Evolutionary conservation across 1,284 basidiomycete genomes (phyloP).

Genomic region (Irpex sp.): DNA sequence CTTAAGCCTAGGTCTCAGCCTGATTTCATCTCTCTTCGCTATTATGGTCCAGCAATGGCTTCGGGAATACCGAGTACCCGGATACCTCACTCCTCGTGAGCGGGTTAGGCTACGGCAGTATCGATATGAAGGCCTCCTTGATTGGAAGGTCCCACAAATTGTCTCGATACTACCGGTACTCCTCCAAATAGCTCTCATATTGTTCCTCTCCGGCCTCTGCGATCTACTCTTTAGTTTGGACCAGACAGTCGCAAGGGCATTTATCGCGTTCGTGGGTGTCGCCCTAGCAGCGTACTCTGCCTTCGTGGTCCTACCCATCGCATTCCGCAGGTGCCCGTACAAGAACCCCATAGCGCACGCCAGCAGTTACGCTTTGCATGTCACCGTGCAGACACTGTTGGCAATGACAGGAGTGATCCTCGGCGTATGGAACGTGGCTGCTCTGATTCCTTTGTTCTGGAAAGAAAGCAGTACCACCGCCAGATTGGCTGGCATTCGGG

Average conservation of each 20-base stretch:
- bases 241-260: constrained; percentile 12
- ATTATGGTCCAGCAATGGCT: constrained; percentile 15
- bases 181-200: constrained; percentile 19
- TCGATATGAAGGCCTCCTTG: constrained; percentile 15
- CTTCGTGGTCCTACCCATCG: neutral
- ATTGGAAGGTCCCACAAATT: constrained; percentile 18
- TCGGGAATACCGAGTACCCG: neutral
- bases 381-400: neutral
- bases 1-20: constrained; percentile 10
- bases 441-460: too few relatives aligned
- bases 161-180: constrained; percentile 19
- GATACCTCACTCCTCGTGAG: constrained; percentile 2
- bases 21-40: constrained; percentile 8
- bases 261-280: constrained; percentile 8
- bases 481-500: too few relatives aligned
- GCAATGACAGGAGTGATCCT: neutral
- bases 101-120: constrained; percentile 16
- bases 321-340: constrained; percentile 1
- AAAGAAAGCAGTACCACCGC: too few relatives aligned
- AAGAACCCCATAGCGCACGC: constrained; percentile 3
- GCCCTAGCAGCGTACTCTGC: neutral
- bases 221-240: constrained; percentile 19
- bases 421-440: neutral
- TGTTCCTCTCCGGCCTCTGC: constrained; percentile 21
- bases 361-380: neutral